phyloP scores from a whole-genome alignment of 2,329 filamentous ascomycete genomes.

The Torrubiellomyces zombiae region DNA sequence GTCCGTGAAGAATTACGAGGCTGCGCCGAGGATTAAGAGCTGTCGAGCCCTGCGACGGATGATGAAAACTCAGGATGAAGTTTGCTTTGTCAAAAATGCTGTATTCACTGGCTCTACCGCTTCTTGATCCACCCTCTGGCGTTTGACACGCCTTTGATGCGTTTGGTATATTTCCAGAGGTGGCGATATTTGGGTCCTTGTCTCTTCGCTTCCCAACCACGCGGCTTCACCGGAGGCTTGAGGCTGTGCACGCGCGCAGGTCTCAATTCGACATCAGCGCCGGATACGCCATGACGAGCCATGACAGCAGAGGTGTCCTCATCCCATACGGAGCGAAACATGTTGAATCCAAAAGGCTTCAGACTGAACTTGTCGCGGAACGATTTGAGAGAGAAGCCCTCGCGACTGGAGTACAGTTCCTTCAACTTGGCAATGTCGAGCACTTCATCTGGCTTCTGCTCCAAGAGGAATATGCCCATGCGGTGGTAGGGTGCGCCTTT shows the following conservation, averaged over 20 bases:
- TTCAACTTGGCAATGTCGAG: conserved; percentile 43
- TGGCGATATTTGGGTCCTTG: conserved; percentile 47
- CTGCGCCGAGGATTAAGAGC: too few relatives aligned
- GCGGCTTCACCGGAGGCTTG: conserved; percentile 42
- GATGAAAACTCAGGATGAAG: too few relatives aligned
- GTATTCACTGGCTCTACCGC: too few relatives aligned
- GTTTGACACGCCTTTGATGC: conserved; percentile 31
- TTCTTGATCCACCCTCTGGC: conserved; percentile 24
- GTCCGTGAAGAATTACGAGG: too few relatives aligned
- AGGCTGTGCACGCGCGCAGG: conserved; percentile 56
- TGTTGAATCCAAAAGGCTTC: conserved; percentile 60
- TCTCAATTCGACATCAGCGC: conserved; percentile 72
- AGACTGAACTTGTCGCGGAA: conserved; percentile 56
- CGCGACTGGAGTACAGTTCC: conserved; percentile 33
- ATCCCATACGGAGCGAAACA: conserved; percentile 87
- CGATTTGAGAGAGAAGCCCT: conserved; percentile 59
- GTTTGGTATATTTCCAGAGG: conserved; percentile 48
- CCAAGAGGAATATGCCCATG: conserved; percentile 64
- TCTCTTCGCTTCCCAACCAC: conserved; percentile 51
- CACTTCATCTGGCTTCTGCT: conserved; percentile 48
- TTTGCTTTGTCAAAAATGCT: too few relatives aligned
- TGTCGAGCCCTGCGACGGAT: too few relatives aligned
- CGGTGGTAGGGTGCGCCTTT: conserved; percentile 89
- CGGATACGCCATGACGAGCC: conserved; percentile 57
- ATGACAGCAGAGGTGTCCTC: conserved; percentile 77